These are phyloP conservation scores for Phellopilus nigrolimitatus DNA, from an alignment of 1,284 basidiomycete species.

Conservation along the genomic window DNA sequence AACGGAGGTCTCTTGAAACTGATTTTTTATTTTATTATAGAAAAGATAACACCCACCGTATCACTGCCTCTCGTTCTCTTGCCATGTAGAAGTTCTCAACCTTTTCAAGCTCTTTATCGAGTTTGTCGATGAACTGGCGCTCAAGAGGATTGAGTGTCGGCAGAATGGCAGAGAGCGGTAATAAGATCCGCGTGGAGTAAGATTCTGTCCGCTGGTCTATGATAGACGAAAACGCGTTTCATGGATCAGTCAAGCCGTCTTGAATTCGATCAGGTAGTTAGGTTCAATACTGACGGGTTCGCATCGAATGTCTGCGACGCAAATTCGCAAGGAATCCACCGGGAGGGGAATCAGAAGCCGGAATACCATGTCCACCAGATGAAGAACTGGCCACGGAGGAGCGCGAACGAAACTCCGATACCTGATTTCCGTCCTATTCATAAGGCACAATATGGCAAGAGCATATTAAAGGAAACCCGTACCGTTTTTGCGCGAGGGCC, in stretches of 20 bases:
- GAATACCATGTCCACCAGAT: neutral
- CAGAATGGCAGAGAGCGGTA: conserved; percentile 9
- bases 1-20: neutral
- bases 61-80: conserved; percentile 64
- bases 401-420: neutral
- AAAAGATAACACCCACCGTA: conserved; percentile 38
- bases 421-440: too few species aligned
- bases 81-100: conserved; percentile 78
- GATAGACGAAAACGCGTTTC: neutral
- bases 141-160: conserved; percentile 29
- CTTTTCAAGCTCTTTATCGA: conserved; percentile 77
- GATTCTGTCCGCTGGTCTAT: conserved; percentile 1
- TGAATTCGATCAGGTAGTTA: too few species aligned
- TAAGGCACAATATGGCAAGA: too few species aligned
- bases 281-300: conserved; percentile 2
- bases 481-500: conserved; percentile 8
- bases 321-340: conserved; percentile 15
- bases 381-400: conserved; percentile 1
- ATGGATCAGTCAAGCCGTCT: too few species aligned
- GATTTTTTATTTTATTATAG: too few species aligned
- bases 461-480: too few species aligned
- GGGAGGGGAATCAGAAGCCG: neutral
- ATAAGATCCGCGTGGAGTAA: neutral
- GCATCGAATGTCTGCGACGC: conserved; percentile 8
- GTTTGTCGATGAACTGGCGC: conserved; percentile 64